These are phyloP conservation scores for Saccharomycopsis amapae DNA, from an alignment of 805 yeast species.

Conservation along the genomic window DNA sequence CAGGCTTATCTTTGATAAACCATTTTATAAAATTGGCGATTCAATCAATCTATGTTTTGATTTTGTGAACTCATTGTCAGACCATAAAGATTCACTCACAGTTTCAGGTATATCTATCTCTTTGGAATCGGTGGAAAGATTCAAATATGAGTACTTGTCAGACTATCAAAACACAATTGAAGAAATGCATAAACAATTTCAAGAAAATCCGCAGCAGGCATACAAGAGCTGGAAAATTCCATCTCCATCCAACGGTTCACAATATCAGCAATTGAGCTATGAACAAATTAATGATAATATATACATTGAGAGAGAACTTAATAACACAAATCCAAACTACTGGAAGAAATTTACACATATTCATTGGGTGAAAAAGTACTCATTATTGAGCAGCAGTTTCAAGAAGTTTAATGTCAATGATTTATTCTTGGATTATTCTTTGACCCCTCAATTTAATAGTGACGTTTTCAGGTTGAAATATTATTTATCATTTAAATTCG, in stretches of 20 bases:
- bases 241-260: background rate
- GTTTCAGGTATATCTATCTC: constrained; percentile 34
- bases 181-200: constrained; percentile 12
- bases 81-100: constrained; percentile 25
- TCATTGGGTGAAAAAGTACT: constrained; percentile 16
- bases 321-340: constrained; percentile 13
- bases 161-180: constrained; percentile 14
- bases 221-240: constrained; percentile 20
- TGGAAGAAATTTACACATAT: constrained; percentile 16
- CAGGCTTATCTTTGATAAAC: constrained; percentile 32
- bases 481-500: constrained; percentile 32
- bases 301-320: constrained; percentile 11
- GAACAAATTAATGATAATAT: constrained; percentile 17
- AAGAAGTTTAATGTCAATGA: constrained; percentile 16
- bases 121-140: constrained; percentile 32
- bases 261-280: background rate
- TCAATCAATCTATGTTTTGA: constrained; percentile 35
- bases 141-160: constrained; percentile 28
- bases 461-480: constrained; percentile 35
- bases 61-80: constrained; percentile 26
- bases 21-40: constrained; percentile 40
- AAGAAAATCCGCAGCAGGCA: constrained; percentile 12
- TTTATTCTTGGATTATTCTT: constrained; percentile 7
- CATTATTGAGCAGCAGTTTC: constrained; percentile 8
- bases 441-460: constrained; percentile 35